phyloP scores from a whole-genome alignment of 108 stramenopile genomes.

The Stephanodiscus triporus region DNA sequence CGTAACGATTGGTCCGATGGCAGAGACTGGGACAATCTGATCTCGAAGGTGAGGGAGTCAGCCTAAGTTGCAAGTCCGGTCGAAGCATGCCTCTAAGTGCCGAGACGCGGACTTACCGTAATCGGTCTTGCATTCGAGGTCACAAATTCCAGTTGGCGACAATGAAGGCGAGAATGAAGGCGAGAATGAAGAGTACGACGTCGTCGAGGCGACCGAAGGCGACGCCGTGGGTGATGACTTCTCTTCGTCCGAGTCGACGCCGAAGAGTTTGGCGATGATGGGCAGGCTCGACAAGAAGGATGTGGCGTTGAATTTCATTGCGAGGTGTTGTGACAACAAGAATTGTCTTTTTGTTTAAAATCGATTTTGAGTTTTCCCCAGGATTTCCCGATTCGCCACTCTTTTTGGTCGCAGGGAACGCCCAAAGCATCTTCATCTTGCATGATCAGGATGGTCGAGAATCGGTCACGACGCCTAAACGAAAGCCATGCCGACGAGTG shows the following conservation, averaged over 20 bases:
- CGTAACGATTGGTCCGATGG: not conserved
- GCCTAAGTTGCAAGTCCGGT: too few species aligned
- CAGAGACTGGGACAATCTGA: not conserved
- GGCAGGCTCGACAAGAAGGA: not conserved
- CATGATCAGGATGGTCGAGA: too few species aligned
- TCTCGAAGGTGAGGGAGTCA: not conserved
- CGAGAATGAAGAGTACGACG: not conserved
- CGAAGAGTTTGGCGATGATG: not conserved
- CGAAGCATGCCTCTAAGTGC: not conserved
- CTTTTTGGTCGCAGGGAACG: too few species aligned
- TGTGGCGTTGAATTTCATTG: not conserved
- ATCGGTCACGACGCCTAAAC: too few species aligned
- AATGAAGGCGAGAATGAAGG: not conserved
- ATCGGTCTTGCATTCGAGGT: not conserved
- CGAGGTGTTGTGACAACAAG: too few species aligned
- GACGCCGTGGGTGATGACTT: not conserved
- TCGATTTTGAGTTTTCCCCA: too few species aligned
- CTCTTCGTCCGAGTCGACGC: not conserved
- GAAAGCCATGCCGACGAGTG: too few species aligned
- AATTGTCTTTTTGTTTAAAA: too few species aligned
- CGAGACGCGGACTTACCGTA: not conserved
- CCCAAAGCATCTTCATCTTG: too few species aligned
- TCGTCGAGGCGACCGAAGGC: not conserved
- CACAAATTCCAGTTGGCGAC: not conserved
- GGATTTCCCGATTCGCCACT: too few species aligned